These are phyloP conservation scores for Chlamydomonas sphaeroides DNA, from an alignment of 139 green algal species.

Conservation along the genomic window DNA sequence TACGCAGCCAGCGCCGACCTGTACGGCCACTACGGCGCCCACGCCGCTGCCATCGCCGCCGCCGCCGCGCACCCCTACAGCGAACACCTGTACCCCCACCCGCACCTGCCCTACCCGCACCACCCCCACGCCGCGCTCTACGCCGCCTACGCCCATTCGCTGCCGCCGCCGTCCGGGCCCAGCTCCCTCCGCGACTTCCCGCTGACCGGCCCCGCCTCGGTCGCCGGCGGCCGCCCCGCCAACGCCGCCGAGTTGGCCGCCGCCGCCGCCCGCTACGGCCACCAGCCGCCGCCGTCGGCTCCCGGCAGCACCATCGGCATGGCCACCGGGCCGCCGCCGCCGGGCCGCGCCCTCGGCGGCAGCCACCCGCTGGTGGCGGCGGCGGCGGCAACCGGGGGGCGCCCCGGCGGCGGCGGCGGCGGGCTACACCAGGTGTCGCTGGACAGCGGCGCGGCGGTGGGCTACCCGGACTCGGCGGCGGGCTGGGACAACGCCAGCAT, in stretches of 20 bases:
- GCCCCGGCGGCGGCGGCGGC: no score
- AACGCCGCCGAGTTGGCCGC: no score
- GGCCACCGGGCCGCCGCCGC: no score
- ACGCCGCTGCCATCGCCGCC: background rate
- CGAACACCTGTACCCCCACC: background rate
- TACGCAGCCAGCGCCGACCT: background rate
- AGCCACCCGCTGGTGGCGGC: no score
- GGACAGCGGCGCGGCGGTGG: background rate
- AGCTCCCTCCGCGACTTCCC: slow-evolving; percentile 24
- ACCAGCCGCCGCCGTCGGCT: no score
- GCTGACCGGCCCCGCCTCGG: background rate
- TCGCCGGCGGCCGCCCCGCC: no score
- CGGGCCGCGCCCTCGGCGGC: no score
- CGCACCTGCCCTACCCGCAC: background rate
- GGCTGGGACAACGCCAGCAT: slow-evolving; percentile 19
- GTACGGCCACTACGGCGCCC: background rate
- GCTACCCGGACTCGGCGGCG: background rate
- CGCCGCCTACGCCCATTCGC: background rate
- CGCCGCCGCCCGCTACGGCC: no score
- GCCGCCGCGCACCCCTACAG: slow-evolving; percentile 8
- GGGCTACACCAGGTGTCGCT: background rate
- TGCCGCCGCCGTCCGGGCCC: background rate
- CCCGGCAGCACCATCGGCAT: no score
- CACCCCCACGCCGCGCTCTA: background rate
- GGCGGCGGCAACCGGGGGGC: no score